Percentiles rank a stretch among this genome's conserved stretches.
Evolutionary conservation across 1,284 basidiomycete genomes (phyloP).

Genomic region (Sanghuangporus sanghuang): DNA sequence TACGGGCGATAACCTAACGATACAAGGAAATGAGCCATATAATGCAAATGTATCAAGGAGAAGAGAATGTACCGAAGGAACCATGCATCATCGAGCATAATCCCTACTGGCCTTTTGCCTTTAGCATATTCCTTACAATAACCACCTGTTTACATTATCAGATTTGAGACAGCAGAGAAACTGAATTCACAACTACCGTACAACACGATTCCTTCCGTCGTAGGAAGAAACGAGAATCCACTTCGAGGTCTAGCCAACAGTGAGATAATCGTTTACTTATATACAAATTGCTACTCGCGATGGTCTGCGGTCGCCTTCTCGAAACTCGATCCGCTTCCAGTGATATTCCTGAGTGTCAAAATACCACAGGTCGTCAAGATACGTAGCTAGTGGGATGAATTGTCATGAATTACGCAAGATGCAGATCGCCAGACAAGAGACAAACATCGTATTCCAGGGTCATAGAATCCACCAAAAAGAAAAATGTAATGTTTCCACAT

Average conservation of each 20-base stretch:
- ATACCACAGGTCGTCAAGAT: slow-evolving; percentile 84
- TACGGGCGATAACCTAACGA: slow-evolving; percentile 33
- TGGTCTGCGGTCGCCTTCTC: slow-evolving; percentile 63
- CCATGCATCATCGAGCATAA: slow-evolving; percentile 92
- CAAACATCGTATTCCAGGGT: slow-evolving; percentile 72
- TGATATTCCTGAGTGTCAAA: slow-evolving; percentile 87
- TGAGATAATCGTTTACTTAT: background rate
- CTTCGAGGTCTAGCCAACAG: slow-evolving; percentile 56
- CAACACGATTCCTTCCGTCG: slow-evolving; percentile 76
- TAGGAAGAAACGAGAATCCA: slow-evolving; percentile 85
- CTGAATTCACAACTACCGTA: slow-evolving; percentile 51
- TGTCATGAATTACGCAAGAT: background rate
- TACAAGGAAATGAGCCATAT: background rate
- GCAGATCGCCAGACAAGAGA: background rate
- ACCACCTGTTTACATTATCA: slow-evolving; percentile 46
- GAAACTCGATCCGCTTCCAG: slow-evolving; percentile 80
- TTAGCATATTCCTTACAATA: slow-evolving; percentile 92
- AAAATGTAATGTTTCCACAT: slow-evolving; percentile 87
- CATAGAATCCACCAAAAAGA: slow-evolving; percentile 85
- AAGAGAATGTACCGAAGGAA: slow-evolving; percentile 57
- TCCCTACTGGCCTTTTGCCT: slow-evolving; percentile 80
- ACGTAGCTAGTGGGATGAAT: slow-evolving; percentile 52
- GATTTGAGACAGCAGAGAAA: background rate
- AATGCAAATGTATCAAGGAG: background rate
- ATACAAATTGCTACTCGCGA: slow-evolving; percentile 42